Conservation (phyloP, 225 moss, liverwort and hornwort genomes). For the Pseudisothecium myosuroides region DNA sequence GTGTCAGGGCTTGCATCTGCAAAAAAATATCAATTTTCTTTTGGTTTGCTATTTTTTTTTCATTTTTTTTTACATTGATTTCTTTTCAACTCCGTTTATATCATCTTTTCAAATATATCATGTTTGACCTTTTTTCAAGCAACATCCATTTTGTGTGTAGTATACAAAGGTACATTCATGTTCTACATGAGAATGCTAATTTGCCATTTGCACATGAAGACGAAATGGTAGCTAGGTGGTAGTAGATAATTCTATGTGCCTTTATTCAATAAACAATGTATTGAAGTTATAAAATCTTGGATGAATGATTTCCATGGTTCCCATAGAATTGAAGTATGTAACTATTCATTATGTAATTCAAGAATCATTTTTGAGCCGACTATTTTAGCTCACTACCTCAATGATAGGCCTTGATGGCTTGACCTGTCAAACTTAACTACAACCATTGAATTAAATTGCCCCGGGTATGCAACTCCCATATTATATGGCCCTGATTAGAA, state of each 20-base stretch:
- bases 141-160: neutral
- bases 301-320: neutral
- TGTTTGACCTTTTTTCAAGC: neutral
- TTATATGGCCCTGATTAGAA: no score
- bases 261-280: neutral
- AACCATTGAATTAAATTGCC: no score
- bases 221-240: accelerated
- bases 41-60: neutral
- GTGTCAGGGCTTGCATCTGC: accelerated
- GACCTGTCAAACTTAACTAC: no score
- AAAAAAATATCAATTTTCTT: neutral
- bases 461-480: no score
- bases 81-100: accelerated
- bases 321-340: neutral
- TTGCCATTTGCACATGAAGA: neutral
- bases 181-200: accelerated
- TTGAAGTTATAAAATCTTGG: neutral
- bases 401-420: no score
- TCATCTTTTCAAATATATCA: neutral
- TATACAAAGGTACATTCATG: accelerated
- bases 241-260: neutral
- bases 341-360: neutral
- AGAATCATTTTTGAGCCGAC: accelerated
- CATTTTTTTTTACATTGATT: no score
- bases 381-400: neutral